Evolutionary conservation across 2,329 filamentous ascomycete genomes (phyloP).

Genomic region (Fusarium sp.): DNA sequence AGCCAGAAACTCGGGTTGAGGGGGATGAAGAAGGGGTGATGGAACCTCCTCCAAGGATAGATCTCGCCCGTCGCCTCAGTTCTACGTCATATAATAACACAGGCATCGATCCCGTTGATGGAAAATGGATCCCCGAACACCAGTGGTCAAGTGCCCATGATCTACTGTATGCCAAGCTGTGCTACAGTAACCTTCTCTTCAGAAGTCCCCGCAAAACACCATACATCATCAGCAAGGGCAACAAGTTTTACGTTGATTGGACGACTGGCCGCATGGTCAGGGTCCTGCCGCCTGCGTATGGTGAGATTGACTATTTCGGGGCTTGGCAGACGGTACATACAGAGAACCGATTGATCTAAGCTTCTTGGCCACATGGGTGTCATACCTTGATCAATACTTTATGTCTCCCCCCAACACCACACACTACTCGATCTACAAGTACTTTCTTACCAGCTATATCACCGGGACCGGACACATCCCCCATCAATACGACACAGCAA

Average conservation of each 20-base stretch:
- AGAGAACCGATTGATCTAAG: constrained; percentile 58
- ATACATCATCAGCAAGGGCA: constrained; percentile 65
- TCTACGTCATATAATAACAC: constrained; percentile 57
- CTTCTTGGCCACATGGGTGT: constrained; percentile 13
- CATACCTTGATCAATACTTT: constrained; percentile 4
- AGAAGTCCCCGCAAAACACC: constrained; percentile 66
- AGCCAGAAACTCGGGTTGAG: constrained; percentile 36
- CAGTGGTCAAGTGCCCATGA: constrained; percentile 65
- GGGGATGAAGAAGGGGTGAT: constrained; percentile 35
- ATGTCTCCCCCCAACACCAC: neutral
- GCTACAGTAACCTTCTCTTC: constrained; percentile 66
- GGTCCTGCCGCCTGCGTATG: constrained; percentile 63
- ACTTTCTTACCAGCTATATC: neutral
- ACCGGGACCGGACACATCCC: constrained; percentile 22
- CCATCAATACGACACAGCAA: constrained; percentile 3
- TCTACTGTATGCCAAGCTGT: constrained; percentile 67
- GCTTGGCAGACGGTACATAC: constrained; percentile 61
- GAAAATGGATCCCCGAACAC: constrained; percentile 66
- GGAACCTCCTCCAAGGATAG: constrained; percentile 44
- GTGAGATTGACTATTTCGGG: constrained; percentile 59
- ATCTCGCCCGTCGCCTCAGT: constrained; percentile 53
- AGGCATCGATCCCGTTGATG: constrained; percentile 58
- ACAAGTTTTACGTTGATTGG: constrained; percentile 69
- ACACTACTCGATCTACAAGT: constrained; percentile 2
- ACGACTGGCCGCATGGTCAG: constrained; percentile 63